Percentiles rank a stretch among this genome's conserved stretches.
Evolutionary conservation across 2,329 filamentous ascomycete genomes (phyloP).

Genomic region (Hymenoscyphus salicellus): DNA sequence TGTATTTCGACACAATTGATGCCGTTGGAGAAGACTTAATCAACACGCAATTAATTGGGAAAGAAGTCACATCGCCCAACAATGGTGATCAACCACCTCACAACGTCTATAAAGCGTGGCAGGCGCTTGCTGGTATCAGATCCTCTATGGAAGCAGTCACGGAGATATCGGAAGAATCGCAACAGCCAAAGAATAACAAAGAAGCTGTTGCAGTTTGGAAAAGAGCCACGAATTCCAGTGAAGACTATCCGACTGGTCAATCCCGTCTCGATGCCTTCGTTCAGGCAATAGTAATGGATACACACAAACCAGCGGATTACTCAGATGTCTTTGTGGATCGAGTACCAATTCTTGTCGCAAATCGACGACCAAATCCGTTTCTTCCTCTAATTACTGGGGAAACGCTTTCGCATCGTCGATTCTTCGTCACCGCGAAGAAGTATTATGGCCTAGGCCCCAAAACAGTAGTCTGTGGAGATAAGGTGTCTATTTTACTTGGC

Average conservation of each 20-base stretch:
- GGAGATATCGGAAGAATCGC: no score
- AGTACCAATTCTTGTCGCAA: not conserved
- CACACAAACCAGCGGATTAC: not conserved
- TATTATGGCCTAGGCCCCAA: constrained; percentile 13
- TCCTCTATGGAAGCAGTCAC: no score
- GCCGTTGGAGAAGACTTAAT: no score
- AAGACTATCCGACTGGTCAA: not conserved
- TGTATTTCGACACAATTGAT: no score
- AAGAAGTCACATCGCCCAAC: no score
- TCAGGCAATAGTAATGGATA: not conserved
- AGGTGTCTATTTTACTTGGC: constrained; percentile 13
- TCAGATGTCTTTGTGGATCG: not conserved
- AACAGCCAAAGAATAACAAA: not conserved
- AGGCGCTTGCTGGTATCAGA: no score
- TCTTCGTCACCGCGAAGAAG: not conserved
- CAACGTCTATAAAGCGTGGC: no score
- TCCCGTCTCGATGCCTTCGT: not conserved
- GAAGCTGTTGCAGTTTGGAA: not conserved
- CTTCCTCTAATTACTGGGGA: not conserved
- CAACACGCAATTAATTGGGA: no score
- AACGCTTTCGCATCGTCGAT: not conserved
- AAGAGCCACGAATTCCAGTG: not conserved
- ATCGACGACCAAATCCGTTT: not conserved
- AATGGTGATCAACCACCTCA: no score
- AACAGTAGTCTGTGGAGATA: constrained; percentile 8